A percentile compares a stretch with the other conserved stretches of the same genome.
Conservation (phyloP, 2,329 filamentous ascomycete species). For the Xylaria hypoxylon region DNA sequence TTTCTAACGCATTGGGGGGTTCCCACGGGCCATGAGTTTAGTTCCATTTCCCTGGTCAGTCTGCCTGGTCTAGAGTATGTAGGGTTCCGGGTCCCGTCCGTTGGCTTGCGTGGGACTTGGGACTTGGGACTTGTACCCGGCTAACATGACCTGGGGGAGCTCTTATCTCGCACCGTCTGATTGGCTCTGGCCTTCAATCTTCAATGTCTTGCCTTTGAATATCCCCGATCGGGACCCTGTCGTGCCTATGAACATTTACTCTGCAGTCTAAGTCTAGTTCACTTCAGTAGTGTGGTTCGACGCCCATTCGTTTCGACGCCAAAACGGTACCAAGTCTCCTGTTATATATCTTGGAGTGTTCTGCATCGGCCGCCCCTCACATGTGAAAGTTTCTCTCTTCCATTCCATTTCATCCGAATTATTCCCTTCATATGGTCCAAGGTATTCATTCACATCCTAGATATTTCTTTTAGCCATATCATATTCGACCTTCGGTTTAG, state of each 20-base stretch:
- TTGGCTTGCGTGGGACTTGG: slow-evolving; percentile 26
- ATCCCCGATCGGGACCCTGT: slow-evolving; percentile 40
- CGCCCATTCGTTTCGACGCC: slow-evolving; percentile 38
- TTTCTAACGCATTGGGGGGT: slow-evolving; percentile 30
- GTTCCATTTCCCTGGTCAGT: slow-evolving; percentile 12
- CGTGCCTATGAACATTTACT: slow-evolving; percentile 6
- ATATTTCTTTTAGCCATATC: background rate
- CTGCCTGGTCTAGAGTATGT: background rate
- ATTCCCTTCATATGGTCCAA: slow-evolving; percentile 3
- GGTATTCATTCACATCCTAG: background rate
- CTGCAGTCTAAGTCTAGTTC: background rate
- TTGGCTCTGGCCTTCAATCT: slow-evolving; percentile 41
- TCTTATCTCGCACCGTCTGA: slow-evolving; percentile 38
- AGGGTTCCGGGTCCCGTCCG: background rate
- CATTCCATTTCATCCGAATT: slow-evolving; percentile 18
- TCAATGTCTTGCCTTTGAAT: slow-evolving; percentile 31
- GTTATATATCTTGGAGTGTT: slow-evolving; percentile 42
- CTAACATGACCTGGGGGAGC: slow-evolving; percentile 33
- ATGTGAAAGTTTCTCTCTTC: slow-evolving; percentile 14
- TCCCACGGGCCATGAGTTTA: slow-evolving; percentile 9
- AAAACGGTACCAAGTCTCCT: slow-evolving; percentile 30
- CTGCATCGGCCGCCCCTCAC: slow-evolving; percentile 30
- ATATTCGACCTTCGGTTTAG: background rate
- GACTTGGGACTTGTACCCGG: slow-evolving; percentile 21
- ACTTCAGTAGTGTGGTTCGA: slow-evolving; percentile 34